Conservation (phyloP, 768 basidiomycete species). For the Boletales sp. region DNA sequence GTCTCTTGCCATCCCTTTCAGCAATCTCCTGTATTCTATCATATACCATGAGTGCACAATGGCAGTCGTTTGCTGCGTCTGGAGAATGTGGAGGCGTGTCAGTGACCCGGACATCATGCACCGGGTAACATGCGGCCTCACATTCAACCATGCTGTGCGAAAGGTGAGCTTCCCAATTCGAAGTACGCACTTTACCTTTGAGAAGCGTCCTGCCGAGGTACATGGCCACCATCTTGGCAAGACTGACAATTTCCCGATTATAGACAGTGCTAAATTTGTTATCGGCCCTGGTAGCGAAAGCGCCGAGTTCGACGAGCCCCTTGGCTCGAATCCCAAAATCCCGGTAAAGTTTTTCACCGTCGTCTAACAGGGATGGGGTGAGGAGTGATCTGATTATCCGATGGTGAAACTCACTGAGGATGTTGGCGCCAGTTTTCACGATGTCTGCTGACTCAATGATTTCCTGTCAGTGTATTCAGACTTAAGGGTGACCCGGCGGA, state of each 20-base stretch:
- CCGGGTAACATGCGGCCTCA: conserved; percentile 9
- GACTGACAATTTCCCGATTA: conserved; percentile 39
- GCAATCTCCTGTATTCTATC: conserved; percentile 35
- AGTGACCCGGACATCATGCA: background rate
- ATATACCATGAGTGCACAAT: conserved; percentile 45
- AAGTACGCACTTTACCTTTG: conserved; percentile 45
- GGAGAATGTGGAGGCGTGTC: background rate
- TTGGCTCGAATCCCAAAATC: conserved; percentile 43
- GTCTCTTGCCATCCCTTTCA: conserved; percentile 7
- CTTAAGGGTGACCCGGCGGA: background rate
- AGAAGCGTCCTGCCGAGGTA: conserved; percentile 37
- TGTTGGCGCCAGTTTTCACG: conserved; percentile 47
- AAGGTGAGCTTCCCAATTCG: conserved; percentile 44
- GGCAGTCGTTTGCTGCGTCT: conserved; percentile 54
- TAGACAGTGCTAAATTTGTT: conserved; percentile 29
- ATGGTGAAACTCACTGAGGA: conserved; percentile 35
- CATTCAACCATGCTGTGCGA: conserved; percentile 38
- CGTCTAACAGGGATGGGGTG: conserved; percentile 30
- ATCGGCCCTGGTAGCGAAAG: conserved; percentile 40
- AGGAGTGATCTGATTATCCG: background rate
- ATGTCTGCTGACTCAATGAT: conserved; percentile 40
- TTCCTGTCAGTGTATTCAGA: conserved; percentile 29
- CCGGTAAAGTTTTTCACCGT: conserved; percentile 45
- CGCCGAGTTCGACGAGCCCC: conserved; percentile 45
- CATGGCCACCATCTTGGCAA: conserved; percentile 40